Base-by-base conservation (phyloP, 805 yeast genomes). In the Saccharomyces paradoxus region DNA sequence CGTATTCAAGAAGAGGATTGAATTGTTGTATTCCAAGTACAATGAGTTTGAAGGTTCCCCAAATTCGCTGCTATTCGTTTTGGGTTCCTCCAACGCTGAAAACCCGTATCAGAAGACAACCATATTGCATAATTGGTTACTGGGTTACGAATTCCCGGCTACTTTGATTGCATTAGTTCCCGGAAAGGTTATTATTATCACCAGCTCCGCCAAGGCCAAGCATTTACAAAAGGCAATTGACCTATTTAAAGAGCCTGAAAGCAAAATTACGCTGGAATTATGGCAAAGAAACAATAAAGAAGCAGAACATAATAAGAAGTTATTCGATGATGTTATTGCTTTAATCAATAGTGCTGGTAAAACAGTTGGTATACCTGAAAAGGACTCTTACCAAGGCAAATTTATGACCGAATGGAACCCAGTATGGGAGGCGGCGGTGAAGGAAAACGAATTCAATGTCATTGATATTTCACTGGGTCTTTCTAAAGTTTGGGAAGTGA, bases 61-160 rank as follows among this genome's bases (percentile, higher is more conserved):
- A 53, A 60, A 76, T 49, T 78, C 84, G 8, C 60, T 86, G 31
- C 64, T 89, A 56, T 80, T 88, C 49, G 81, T 88, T 13, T 85
- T 87, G 49, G 98, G 97, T 12, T 87, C 96, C 7, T 76, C 88
- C 48, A 90, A 89, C 66, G 94, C 87, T 56, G 92, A 87, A 59
- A 87, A 89, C 68, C 95, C 96, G 50, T 90, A 89, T 71, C 89
- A 87, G 67, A 89, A 89, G 71, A 85, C 96, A 12, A 84, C 96
- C 0, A 84, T 87, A 48, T 71, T 91, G 49, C 97, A 91, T 68
- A 86, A 83, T 52, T 92, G 98, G 98, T 74, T 92, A 53, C 73
- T 92, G 50, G 96, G 97, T 3, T 92, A 91, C 68, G 98, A 94
- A 68, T 92, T 92, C 66, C 95, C 96, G n/a, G 94, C 94, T 51